phyloP scores from a whole-genome alignment of 129 eudicot genomes.

The Escallonia rubra region DNA sequence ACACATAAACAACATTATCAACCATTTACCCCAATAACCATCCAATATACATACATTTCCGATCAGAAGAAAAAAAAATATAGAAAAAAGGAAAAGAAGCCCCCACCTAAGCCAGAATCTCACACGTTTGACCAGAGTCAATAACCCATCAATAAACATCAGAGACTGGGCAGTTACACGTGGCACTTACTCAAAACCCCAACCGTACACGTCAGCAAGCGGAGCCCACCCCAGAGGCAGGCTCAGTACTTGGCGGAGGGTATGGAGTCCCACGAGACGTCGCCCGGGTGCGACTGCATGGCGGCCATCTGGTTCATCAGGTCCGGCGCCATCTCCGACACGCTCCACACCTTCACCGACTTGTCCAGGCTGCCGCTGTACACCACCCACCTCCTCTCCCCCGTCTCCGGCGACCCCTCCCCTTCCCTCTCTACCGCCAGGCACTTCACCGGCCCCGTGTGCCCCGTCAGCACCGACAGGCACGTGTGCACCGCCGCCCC shows the following conservation, averaged over 20 bases:
- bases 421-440: conserved; percentile 61
- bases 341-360: conserved; percentile 93
- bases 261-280: conserved; percentile 11
- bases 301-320: conserved; percentile 13
- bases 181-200: neutral
- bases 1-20: no score
- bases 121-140: neutral
- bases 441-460: conserved; percentile 85
- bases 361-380: conserved; percentile 93
- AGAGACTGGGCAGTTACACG: neutral
- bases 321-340: conserved; percentile 53
- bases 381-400: conserved; percentile 53
- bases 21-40: no score
- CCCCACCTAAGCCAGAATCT: neutral
- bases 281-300: conserved; percentile 15
- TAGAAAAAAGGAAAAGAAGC: no score
- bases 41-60: no score
- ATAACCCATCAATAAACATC: neutral
- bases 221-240: neutral
- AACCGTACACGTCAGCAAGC: neutral
- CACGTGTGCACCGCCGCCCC: conserved; percentile 48
- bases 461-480: conserved; percentile 70
- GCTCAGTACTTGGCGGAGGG: conserved; percentile 4
- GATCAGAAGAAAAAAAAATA: no score
- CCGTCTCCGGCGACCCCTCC: conserved; percentile 18